Percentiles rank a stretch among this genome's conserved stretches.
phyloP scores from a whole-genome alignment of 805 yeast genomes.

The Allodekkera sacchari region DNA sequence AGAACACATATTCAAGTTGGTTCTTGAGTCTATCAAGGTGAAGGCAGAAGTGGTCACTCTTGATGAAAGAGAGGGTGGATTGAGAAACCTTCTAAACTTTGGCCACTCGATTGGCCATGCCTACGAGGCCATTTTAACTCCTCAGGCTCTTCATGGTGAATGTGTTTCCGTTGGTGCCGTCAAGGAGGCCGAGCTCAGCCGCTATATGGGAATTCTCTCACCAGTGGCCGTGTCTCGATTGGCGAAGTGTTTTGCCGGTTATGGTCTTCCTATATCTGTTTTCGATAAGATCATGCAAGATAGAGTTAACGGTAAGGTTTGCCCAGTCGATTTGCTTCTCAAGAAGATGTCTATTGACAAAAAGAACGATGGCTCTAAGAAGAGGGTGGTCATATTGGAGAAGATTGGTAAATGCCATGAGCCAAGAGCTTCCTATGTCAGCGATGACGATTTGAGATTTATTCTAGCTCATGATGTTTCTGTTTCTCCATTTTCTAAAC shows the following conservation, averaged over 20 bases:
- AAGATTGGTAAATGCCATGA: conserved; percentile 87
- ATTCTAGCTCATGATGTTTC: conserved; percentile 74
- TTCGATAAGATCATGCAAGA: conserved; percentile 65
- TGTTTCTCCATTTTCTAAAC: conserved; percentile 48
- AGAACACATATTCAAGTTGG: conserved; percentile 71
- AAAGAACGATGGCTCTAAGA: conserved; percentile 89
- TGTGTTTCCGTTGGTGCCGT: conserved; percentile 98
- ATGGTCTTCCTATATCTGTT: conserved; percentile 75
- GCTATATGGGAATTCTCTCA: conserved; percentile 80
- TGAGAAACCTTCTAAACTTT: conserved; percentile 85
- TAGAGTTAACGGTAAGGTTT: conserved; percentile 57
- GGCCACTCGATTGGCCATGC: conserved; percentile 99
- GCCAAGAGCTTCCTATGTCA: conserved; percentile 74
- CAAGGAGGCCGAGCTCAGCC: conserved; percentile 89
- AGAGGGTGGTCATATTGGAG: conserved; percentile 77
- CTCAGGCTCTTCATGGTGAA: conserved; percentile 95
- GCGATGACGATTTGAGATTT: conserved; percentile 72
- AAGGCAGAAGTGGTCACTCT: conserved; percentile 90
- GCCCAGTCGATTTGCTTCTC: conserved; percentile 70
- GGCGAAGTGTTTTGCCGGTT: conserved; percentile 72
- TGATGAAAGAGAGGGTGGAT: conserved; percentile 93
- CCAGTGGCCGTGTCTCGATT: conserved; percentile 93
- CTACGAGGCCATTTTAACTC: conserved; percentile 93
- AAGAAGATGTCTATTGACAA: conserved; percentile 92
- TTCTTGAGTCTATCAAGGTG: conserved; percentile 76